These are phyloP conservation scores for Diaporthe humulicola DNA, from an alignment of 2,329 filamentous ascomycete species.

Conservation along the genomic window DNA sequence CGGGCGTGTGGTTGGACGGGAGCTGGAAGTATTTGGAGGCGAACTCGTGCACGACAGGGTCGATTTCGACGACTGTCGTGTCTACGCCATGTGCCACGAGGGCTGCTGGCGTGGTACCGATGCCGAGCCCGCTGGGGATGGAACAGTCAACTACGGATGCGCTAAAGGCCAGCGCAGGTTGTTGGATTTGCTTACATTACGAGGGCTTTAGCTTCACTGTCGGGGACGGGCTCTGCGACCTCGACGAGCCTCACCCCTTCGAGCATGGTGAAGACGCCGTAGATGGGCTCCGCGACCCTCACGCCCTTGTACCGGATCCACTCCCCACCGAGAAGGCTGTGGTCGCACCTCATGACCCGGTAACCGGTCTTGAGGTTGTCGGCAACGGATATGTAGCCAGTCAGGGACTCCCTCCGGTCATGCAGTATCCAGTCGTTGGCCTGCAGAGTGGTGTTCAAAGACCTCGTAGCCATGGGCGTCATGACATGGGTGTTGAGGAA, in stretches of 20 bases:
- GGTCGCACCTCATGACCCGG: slow-evolving; percentile 90
- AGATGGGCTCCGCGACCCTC: slow-evolving; percentile 85
- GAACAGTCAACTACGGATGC: slow-evolving; percentile 30
- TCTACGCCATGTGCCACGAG: slow-evolving; percentile 89
- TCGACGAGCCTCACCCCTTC: slow-evolving; percentile 90
- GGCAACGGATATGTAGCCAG: slow-evolving; percentile 92
- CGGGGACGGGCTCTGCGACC: slow-evolving; percentile 63
- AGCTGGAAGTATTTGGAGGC: slow-evolving; percentile 87
- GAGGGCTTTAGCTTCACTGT: slow-evolving; percentile 81
- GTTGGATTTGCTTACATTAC: slow-evolving; percentile 76
- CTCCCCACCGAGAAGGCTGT: slow-evolving; percentile 92
- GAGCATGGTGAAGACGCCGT: slow-evolving; percentile 95
- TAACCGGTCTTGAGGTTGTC: slow-evolving; percentile 80
- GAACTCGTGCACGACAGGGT: slow-evolving; percentile 88
- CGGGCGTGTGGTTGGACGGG: slow-evolving; percentile 80
- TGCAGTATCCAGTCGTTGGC: slow-evolving; percentile 80
- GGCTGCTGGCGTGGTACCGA: slow-evolving; percentile 91
- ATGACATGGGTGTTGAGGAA: slow-evolving; percentile 82
- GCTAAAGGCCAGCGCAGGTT: background rate
- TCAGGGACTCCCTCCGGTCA: slow-evolving; percentile 86
- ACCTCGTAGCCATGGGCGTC: slow-evolving; percentile 68
- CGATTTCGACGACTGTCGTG: slow-evolving; percentile 95
- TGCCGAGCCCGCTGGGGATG: slow-evolving; percentile 80
- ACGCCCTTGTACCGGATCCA: slow-evolving; percentile 75
- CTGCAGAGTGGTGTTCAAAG: slow-evolving; percentile 76